Percentiles rank a stretch among this genome's conserved stretches.
Evolutionary conservation across 2,329 filamentous ascomycete genomes (phyloP).

Genomic region (Hymenoscyphus fraxineus): DNA sequence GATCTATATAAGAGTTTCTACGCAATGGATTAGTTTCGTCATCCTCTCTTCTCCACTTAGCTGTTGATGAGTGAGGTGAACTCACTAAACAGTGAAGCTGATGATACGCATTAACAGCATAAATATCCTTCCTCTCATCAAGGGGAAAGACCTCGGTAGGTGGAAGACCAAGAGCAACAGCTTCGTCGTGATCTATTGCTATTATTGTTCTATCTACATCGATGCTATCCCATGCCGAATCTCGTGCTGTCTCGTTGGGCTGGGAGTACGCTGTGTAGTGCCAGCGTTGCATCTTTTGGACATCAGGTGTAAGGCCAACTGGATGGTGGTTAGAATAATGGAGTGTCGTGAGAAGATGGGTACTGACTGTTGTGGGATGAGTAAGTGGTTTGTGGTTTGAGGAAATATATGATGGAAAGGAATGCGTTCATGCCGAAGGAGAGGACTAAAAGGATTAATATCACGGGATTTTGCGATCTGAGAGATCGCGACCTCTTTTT

Average conservation of each 20-base stretch:
- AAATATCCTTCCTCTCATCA: constrained; percentile 7
- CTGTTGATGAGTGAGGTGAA: background rate
- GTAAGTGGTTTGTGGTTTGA: background rate
- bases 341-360: too few species aligned
- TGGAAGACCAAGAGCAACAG: constrained; percentile 3
- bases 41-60: too few species aligned
- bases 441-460: background rate
- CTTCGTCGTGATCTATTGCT: constrained; percentile 7
- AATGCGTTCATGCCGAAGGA: background rate
- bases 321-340: background rate
- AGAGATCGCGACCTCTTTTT: background rate
- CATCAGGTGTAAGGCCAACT: background rate
- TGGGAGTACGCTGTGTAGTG: background rate
- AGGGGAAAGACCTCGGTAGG: constrained; percentile 1
- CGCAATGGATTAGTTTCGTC: background rate
- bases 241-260: background rate
- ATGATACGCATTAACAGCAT: constrained; percentile 12
- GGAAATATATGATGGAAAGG: background rate
- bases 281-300: background rate
- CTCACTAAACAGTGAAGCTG: constrained; percentile 11
- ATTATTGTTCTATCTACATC: constrained; percentile 5
- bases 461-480: background rate
- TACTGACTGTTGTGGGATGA: constrained; percentile 1
- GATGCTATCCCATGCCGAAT: constrained; percentile 1
- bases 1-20: background rate